Conservation (phyloP, 768 basidiomycete species). For the Xanthoconium purpureum region DNA sequence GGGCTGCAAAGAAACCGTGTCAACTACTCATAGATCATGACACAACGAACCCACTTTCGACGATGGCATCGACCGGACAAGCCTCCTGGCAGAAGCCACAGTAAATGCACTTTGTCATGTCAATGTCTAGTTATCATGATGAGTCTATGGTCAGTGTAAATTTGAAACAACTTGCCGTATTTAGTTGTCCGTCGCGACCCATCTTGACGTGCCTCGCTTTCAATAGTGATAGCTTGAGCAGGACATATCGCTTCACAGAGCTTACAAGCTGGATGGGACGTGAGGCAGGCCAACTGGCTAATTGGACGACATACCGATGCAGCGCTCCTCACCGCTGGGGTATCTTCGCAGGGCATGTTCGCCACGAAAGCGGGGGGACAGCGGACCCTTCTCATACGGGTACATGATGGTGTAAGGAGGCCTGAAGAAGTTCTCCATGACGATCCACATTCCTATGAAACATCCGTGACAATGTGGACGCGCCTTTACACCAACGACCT, state of each 20-base stretch:
- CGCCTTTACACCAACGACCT: constrained; percentile 24
- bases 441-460: constrained; percentile 92
- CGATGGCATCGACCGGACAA: constrained; percentile 98
- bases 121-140: constrained; percentile 64
- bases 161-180: constrained; percentile 62
- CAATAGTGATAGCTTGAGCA: constrained; percentile 98
- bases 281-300: constrained; percentile 4
- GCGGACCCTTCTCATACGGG: constrained; percentile 96
- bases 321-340: constrained; percentile 96
- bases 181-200: constrained; percentile 96
- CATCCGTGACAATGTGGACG: constrained; percentile 8
- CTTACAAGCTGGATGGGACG: constrained; percentile 74
- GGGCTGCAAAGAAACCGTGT: constrained; percentile 50
- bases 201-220: constrained; percentile 93
- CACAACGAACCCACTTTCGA: constrained; percentile 73
- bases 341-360: constrained; percentile 97
- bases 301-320: constrained; percentile 72
- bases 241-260: constrained; percentile 99
- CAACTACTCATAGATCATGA: constrained; percentile 2
- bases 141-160: neutral
- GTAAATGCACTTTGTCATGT: constrained; percentile 99
- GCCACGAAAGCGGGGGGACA: constrained; percentile 96
- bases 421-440: constrained; percentile 86
- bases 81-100: constrained; percentile 99
- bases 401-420: constrained; percentile 99